Percentiles rank a stretch among this genome's conserved stretches.
phyloP scores from a whole-genome alignment of 805 yeast genomes.

The Phaffomyces opuntiae region DNA sequence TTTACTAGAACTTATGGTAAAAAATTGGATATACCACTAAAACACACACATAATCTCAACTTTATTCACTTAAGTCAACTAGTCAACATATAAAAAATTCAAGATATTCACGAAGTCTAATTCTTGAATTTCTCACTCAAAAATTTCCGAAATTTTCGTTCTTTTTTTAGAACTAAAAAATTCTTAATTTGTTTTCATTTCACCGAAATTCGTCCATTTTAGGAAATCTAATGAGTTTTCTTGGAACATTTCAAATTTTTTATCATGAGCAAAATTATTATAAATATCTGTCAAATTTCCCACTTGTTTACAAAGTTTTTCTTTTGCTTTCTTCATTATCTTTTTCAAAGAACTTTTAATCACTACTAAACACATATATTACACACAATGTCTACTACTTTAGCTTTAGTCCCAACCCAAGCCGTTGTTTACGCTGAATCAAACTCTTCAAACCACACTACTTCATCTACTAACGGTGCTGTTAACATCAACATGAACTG shows the following conservation, averaged over 20 bases:
- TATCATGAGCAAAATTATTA: background rate
- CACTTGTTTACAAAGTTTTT: background rate
- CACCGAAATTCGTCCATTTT: background rate
- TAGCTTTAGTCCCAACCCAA: constrained; percentile 22
- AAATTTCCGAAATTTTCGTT: background rate
- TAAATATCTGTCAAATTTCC: constrained; percentile 1
- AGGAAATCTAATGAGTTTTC: background rate
- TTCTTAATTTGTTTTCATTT: background rate
- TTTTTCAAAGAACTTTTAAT: background rate
- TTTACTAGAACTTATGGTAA: no score
- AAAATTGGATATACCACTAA: no score
- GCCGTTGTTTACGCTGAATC: constrained; percentile 23
- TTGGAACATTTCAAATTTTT: no score
- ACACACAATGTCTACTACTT: constrained; percentile 17
- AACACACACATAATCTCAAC: no score
- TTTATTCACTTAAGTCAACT: no score
- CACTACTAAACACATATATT: background rate
- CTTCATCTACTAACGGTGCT: constrained; percentile 21
- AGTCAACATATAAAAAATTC: no score
- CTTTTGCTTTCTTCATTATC: constrained; percentile 1
- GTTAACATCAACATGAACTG: constrained; percentile 30
- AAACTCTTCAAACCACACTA: constrained; percentile 13
- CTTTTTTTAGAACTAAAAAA: background rate
- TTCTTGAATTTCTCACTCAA: background rate
- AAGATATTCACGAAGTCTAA: no score